Conservation (phyloP, 2,329 filamentous ascomycete genomes). For the Scytalidium sp. region DNA sequence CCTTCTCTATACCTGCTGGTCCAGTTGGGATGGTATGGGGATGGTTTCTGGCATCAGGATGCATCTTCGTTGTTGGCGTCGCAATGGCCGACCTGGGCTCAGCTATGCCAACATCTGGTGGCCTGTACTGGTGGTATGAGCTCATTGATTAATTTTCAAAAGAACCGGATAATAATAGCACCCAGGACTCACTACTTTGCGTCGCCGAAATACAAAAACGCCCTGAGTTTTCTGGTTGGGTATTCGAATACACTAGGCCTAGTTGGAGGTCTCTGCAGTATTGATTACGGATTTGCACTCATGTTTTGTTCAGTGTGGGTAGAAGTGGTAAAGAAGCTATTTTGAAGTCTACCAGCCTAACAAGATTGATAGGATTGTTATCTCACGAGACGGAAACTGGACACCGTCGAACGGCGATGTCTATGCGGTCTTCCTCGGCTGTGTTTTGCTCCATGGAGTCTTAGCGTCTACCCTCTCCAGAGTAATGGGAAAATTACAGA, state of each 20-base stretch:
- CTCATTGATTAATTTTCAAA: not conserved
- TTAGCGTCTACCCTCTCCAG: constrained; percentile 49
- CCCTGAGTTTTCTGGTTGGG: constrained; percentile 57
- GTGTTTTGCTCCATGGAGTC: constrained; percentile 50
- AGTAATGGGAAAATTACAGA: constrained; percentile 58
- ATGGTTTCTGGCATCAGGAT: constrained; percentile 55
- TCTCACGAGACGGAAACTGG: constrained; percentile 55
- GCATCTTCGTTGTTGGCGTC: constrained; percentile 57
- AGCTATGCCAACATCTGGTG: constrained; percentile 57
- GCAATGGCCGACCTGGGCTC: constrained; percentile 54
- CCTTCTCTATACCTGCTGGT: constrained; percentile 57
- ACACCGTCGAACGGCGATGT: constrained; percentile 51
- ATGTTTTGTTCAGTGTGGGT: constrained; percentile 54
- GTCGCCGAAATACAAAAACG: constrained; percentile 50
- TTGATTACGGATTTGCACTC: constrained; percentile 53
- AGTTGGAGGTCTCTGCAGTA: constrained; percentile 59
- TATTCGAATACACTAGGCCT: constrained; percentile 60
- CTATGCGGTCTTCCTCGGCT: constrained; percentile 55
- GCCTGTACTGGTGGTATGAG: constrained; percentile 45
- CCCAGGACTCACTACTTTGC: constrained; percentile 58
- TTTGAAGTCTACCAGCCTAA: too few relatives aligned
- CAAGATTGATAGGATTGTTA: constrained; percentile 38
- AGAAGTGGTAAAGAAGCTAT: too few relatives aligned
- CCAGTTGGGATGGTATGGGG: constrained; percentile 62
- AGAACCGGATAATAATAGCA: constrained; percentile 12